These are phyloP conservation scores for Pseudomassariella vexata DNA, from an alignment of 2,329 filamentous ascomycete species.

Conservation along the genomic window DNA sequence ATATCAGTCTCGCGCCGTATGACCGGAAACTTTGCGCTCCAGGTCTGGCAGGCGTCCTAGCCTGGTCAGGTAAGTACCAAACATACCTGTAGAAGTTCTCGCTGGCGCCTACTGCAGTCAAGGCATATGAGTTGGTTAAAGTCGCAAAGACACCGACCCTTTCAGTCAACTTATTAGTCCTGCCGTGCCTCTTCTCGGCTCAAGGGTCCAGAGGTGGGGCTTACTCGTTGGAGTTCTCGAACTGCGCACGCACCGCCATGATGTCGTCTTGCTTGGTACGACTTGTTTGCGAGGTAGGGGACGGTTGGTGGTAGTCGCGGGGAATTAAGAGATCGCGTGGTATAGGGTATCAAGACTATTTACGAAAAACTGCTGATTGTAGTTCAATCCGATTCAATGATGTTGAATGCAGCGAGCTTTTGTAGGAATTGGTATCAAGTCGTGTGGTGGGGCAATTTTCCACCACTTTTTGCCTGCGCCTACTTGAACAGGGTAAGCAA, in stretches of 20 bases:
- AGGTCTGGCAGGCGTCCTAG: neutral
- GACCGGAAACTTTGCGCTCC: constrained; percentile 1
- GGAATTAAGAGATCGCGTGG: neutral
- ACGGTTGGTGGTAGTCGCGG: constrained; percentile 7
- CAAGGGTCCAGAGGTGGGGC: constrained; percentile 24
- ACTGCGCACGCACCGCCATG: constrained; percentile 68
- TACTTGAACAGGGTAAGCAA: no score
- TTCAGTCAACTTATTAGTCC: constrained; percentile 9
- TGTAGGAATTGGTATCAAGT: no score
- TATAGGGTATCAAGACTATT: no score
- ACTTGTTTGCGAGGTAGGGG: constrained; percentile 6
- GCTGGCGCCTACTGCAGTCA: constrained; percentile 89
- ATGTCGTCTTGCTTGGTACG: constrained; percentile 16
- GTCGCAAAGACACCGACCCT: constrained; percentile 96
- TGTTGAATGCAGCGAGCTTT: no score
- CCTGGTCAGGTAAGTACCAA: neutral
- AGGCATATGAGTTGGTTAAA: constrained; percentile 93
- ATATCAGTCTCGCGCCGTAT: constrained; percentile 7
- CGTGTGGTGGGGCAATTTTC: constrained; percentile 6
- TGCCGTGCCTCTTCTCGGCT: neutral
- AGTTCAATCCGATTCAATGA: no score
- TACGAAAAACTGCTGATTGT: no score
- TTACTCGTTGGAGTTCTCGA: constrained; percentile 89
- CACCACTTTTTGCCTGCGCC: constrained; percentile 1
- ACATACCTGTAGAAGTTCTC: constrained; percentile 94